phyloP scores from a whole-genome alignment of 1,284 basidiomycete genomes.

The Leccinum fuscescens region DNA sequence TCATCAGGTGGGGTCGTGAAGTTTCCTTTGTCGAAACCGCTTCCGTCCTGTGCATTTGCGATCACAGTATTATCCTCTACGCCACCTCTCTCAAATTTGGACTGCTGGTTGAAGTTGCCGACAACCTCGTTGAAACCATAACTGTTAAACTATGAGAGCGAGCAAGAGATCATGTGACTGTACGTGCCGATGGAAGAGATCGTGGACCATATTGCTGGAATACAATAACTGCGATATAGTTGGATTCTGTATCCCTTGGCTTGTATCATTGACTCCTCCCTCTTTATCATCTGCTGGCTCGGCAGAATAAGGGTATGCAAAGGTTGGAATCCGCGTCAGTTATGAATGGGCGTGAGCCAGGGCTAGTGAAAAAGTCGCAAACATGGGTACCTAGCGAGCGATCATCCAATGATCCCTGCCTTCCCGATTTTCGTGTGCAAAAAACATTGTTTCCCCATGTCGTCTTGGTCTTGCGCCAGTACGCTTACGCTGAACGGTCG shows the following conservation, averaged over 20 bases:
- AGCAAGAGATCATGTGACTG: slow-evolving; percentile 18
- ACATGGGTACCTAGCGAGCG: too few species aligned
- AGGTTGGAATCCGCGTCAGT: slow-evolving; percentile 35
- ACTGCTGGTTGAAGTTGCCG: slow-evolving; percentile 92
- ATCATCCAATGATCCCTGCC: slow-evolving; percentile 74
- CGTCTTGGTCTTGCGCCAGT: slow-evolving; percentile 67
- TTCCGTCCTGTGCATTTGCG: slow-evolving; percentile 92
- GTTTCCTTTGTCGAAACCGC: slow-evolving; percentile 88
- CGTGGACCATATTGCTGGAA: slow-evolving; percentile 83
- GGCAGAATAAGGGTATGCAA: slow-evolving; percentile 73
- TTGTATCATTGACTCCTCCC: slow-evolving; percentile 55
- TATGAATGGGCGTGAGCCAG: slow-evolving; percentile 8
- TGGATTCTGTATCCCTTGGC: slow-evolving; percentile 83
- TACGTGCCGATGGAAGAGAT: slow-evolving; percentile 64
- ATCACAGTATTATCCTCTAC: slow-evolving; percentile 87
- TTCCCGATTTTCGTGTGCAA: slow-evolving; percentile 88
- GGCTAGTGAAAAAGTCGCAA: too few species aligned
- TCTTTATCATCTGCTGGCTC: slow-evolving; percentile 45
- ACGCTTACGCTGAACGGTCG: slow-evolving; percentile 24
- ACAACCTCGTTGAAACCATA: slow-evolving; percentile 90
- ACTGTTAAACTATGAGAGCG: slow-evolving; percentile 30
- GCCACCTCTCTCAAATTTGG: slow-evolving; percentile 92
- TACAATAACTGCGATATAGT: slow-evolving; percentile 92
- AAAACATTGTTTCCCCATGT: slow-evolving; percentile 93
- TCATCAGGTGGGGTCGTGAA: slow-evolving; percentile 79